A percentile compares a stretch with the other conserved stretches of the same genome.
Conservation (phyloP, 2,329 filamentous ascomycete genomes). For the Aureobasidium sp. region DNA sequence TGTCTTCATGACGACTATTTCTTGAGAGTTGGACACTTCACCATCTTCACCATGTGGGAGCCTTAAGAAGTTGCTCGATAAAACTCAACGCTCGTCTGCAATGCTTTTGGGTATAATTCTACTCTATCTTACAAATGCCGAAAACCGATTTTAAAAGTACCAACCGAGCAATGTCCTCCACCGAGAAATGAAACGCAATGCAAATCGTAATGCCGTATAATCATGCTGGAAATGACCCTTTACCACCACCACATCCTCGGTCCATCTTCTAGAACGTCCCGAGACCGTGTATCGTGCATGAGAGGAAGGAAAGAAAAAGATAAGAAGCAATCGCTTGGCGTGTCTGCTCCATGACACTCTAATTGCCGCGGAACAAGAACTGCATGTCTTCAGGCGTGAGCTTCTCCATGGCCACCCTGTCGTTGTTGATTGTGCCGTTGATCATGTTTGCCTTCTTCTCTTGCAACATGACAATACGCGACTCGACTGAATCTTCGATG, state of each 20-base stretch:
- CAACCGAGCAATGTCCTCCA: background rate
- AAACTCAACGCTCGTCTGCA: background rate
- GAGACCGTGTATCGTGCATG: background rate
- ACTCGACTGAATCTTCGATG: slow-evolving; percentile 96
- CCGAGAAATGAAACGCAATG: background rate
- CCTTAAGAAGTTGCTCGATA: background rate
- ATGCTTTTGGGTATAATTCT: background rate
- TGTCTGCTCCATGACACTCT: background rate
- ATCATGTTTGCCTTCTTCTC: slow-evolving; percentile 99
- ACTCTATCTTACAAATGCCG: background rate
- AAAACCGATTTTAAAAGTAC: background rate
- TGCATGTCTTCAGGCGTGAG: slow-evolving; percentile 87
- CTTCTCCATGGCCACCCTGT: slow-evolving; percentile 84
- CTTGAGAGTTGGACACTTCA: background rate
- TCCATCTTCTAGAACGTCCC: background rate
- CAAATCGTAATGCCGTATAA: background rate
- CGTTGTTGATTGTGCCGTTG: slow-evolving; percentile 89
- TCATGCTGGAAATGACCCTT: background rate
- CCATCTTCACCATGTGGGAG: background rate
- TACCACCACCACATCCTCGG: background rate
- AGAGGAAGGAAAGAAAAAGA: background rate
- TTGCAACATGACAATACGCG: slow-evolving; percentile 87
- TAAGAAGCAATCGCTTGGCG: background rate
- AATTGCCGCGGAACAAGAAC: slow-evolving; percentile 76
- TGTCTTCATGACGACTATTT: background rate